Conservation (phyloP, 129 eudicot genomes). For the Apium graveolens region DNA sequence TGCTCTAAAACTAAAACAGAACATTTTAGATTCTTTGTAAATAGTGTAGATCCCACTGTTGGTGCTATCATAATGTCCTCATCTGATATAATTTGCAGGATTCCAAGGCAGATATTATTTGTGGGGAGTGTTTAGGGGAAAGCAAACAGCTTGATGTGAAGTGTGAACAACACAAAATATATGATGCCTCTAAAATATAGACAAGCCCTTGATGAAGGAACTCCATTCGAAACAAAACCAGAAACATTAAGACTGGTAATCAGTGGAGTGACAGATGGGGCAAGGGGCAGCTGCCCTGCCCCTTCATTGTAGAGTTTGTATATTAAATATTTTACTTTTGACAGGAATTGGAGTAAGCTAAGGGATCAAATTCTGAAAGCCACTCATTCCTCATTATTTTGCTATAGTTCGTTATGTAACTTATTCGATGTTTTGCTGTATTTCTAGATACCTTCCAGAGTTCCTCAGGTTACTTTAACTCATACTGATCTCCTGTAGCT, state of each 20-base stretch:
- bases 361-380: background rate
- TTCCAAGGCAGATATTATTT: slow-evolving; percentile 19
- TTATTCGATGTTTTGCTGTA: background rate
- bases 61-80: background rate
- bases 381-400: background rate
- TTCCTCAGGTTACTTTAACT: background rate
- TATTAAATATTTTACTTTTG: background rate
- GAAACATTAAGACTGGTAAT: background rate
- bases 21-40: background rate
- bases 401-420: background rate
- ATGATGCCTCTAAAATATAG: background rate
- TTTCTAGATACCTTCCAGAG: background rate
- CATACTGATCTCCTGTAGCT: background rate
- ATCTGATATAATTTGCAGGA: slow-evolving; percentile 12
- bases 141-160: background rate
- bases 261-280: background rate
- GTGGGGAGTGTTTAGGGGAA: slow-evolving; percentile 18
- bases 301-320: background rate
- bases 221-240: background rate
- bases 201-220: background rate
- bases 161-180: background rate
- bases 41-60: background rate
- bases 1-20: background rate
- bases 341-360: background rate
- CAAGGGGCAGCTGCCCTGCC: background rate